These are phyloP conservation scores for Hemisphaericaspora lyxosophila DNA, from an alignment of 1,139 yeast genomes.

Conservation along the genomic window DNA sequence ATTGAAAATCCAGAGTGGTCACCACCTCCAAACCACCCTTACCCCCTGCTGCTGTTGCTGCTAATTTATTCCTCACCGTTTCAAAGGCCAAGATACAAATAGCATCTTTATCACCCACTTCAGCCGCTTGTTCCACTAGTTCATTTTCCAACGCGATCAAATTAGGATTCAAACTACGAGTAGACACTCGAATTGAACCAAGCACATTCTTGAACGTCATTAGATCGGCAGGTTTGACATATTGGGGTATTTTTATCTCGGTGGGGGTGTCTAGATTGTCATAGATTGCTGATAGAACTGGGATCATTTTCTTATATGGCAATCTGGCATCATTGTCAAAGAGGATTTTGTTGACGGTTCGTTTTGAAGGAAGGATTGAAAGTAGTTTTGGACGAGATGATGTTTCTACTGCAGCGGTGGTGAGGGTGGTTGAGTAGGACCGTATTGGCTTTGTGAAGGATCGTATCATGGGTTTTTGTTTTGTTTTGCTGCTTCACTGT, in stretches of 20 bases:
- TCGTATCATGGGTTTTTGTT: too few relatives aligned
- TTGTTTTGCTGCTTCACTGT: too few relatives aligned
- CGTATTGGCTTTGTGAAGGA: too few relatives aligned
- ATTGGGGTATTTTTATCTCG: conserved; percentile 39
- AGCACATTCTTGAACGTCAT: conserved; percentile 69
- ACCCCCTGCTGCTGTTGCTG: conserved; percentile 12
- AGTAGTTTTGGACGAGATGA: conserved; percentile 40
- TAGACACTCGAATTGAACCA: conserved; percentile 57
- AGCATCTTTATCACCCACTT: conserved; percentile 79
- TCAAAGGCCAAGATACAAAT: conserved; percentile 69
- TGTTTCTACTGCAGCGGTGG: conserved; percentile 1
- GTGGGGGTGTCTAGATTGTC: conserved; percentile 38
- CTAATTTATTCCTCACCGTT: conserved; percentile 34
- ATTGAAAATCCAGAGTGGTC: conserved; percentile 51
- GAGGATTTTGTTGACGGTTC: conserved; percentile 54
- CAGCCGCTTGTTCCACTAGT: conserved; percentile 79
- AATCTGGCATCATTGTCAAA: conserved; percentile 66
- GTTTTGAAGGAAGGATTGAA: conserved; percentile 58
- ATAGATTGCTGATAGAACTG: conserved; percentile 53
- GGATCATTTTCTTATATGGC: conserved; percentile 52
- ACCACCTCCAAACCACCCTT: conserved; percentile 14
- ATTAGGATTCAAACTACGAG: conserved; percentile 57
- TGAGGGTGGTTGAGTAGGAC: too few relatives aligned
- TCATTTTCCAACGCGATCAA: conserved; percentile 64
- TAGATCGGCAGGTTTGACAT: conserved; percentile 55